Conservation (phyloP, 2,329 filamentous ascomycete genomes). For the Madurella mycetomatis region DNA sequence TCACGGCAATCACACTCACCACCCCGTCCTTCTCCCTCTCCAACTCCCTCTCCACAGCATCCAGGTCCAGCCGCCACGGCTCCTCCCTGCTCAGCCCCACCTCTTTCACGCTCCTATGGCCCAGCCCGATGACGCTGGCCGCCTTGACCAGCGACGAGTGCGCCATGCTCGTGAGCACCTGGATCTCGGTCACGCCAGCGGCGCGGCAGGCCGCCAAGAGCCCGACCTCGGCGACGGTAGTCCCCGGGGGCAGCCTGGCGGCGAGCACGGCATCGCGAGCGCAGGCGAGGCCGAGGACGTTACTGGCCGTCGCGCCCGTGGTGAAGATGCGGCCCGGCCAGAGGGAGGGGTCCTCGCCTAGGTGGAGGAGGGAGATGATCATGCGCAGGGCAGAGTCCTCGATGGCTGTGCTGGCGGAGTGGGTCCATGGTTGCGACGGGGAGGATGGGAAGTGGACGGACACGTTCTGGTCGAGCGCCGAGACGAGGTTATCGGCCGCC, state of each 20-base stretch:
- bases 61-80: slow-evolving; percentile 67
- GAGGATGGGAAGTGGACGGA: slow-evolving; percentile 68
- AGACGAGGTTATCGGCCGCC: slow-evolving; percentile 80
- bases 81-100: slow-evolving; percentile 46
- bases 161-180: slow-evolving; percentile 73
- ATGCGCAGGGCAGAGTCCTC: slow-evolving; percentile 69
- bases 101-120: slow-evolving; percentile 62
- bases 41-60: slow-evolving; percentile 58
- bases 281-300: slow-evolving; percentile 70
- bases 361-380: slow-evolving; percentile 60
- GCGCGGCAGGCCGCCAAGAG: slow-evolving; percentile 60
- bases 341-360: slow-evolving; percentile 37
- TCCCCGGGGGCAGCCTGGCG: slow-evolving; percentile 27
- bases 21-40: slow-evolving; percentile 42
- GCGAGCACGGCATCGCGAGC: slow-evolving; percentile 60
- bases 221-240: slow-evolving; percentile 62
- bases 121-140: slow-evolving; percentile 75
- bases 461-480: slow-evolving; percentile 76
- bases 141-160: slow-evolving; percentile 85
- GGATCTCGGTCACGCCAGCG: slow-evolving; percentile 63
- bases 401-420: slow-evolving; percentile 71
- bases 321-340: slow-evolving; percentile 54
- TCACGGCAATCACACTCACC: slow-evolving; percentile 74
- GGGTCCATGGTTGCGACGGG: slow-evolving; percentile 29
- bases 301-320: slow-evolving; percentile 67